phyloP scores from a whole-genome alignment of 345 rosid genomes.

The Moricandia arvensis region DNA sequence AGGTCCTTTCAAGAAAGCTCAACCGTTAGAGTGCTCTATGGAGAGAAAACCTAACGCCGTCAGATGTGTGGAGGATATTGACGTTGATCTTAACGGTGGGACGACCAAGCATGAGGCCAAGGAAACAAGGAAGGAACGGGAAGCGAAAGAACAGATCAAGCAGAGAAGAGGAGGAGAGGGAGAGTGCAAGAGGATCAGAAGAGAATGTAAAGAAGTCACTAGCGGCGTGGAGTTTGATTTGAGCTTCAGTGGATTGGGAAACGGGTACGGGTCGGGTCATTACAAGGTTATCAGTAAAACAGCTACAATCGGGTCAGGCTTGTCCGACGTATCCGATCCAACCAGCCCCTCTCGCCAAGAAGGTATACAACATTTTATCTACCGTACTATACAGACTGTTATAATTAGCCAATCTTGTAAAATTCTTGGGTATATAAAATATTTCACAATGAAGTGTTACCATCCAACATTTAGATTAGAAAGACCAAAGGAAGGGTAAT shows the following conservation, averaged over 20 bases:
- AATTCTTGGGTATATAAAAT: too few relatives aligned
- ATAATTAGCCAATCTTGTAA: not conserved
- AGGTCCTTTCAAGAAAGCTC: slow-evolving; percentile 43
- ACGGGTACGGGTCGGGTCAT: slow-evolving; percentile 35
- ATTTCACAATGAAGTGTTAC: too few relatives aligned
- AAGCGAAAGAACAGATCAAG: slow-evolving; percentile 42
- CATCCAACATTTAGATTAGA: too few relatives aligned
- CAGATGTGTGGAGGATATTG: not conserved
- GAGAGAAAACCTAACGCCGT: not conserved
- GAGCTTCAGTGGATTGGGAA: slow-evolving; percentile 1
- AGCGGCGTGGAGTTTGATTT: slow-evolving; percentile 19
- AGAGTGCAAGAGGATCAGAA: slow-evolving; percentile 33
- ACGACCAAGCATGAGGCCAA: slow-evolving; percentile 37
- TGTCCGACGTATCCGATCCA: slow-evolving; percentile 44
- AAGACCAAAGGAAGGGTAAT: too few relatives aligned
- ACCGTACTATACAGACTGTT: not conserved
- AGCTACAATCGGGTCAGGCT: slow-evolving; percentile 43
- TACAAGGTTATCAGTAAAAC: slow-evolving; percentile 30
- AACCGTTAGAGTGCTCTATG: not conserved
- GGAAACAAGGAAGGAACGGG: slow-evolving; percentile 45
- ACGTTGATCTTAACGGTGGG: not conserved
- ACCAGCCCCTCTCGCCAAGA: slow-evolving; percentile 46
- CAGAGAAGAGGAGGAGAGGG: slow-evolving; percentile 27
- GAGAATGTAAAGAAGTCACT: slow-evolving; percentile 10
- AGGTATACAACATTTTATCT: slow-evolving; percentile 35